phyloP scores from a whole-genome alignment of 495 filamentous ascomycete genomes.

The Staphylotrichum tortipilum region DNA sequence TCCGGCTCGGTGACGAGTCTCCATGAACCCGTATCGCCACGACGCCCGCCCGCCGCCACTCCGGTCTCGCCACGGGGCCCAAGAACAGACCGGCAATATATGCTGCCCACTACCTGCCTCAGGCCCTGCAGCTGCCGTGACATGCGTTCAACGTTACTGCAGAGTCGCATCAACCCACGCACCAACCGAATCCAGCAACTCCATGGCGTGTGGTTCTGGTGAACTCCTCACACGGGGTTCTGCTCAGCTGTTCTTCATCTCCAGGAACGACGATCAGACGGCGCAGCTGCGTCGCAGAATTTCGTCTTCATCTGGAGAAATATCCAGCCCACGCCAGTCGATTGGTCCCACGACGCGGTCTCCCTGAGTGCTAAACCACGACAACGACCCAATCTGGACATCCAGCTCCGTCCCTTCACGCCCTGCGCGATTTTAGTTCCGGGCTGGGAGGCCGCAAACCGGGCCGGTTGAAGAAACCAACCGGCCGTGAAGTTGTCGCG shows the following conservation, averaged over 20 bases:
- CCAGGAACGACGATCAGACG: not conserved
- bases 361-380: slow-evolving; percentile 14
- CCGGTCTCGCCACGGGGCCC: too few species aligned
- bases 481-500: not conserved
- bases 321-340: not conserved
- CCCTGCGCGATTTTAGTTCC: slow-evolving; percentile 22
- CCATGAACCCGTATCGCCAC: too few species aligned
- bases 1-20: too few species aligned
- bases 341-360: slow-evolving; percentile 7
- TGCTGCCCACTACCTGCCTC: slow-evolving; percentile 5
- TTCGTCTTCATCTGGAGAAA: not conserved
- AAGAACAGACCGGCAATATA: not conserved
- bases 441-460: not conserved
- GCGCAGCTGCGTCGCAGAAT: not conserved
- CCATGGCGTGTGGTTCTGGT: too few species aligned
- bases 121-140: slow-evolving; percentile 10
- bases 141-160: not conserved
- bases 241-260: not conserved
- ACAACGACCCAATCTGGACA: slow-evolving; percentile 7
- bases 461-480: not conserved
- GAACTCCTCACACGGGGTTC: too few species aligned
- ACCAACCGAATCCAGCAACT: slow-evolving; percentile 17
- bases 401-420: not conserved
- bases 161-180: slow-evolving; percentile 1
- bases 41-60: too few species aligned